Evolutionary conservation across 768 basidiomycete genomes (phyloP).

Genomic region (Suillus alpinus): DNA sequence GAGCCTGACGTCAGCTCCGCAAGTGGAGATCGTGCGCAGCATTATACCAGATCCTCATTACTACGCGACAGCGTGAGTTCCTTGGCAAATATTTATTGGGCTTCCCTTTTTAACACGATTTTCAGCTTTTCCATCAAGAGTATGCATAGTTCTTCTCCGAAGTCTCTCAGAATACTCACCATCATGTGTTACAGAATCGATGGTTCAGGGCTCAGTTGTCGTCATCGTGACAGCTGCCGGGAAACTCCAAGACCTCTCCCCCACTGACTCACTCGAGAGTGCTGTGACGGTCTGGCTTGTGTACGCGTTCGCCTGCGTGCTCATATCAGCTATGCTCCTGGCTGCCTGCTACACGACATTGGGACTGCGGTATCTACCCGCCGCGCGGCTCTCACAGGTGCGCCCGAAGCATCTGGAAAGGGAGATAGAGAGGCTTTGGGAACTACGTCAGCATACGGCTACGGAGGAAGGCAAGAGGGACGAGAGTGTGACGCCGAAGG

Average conservation of each 20-base stretch:
- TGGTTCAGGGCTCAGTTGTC: constrained; percentile 40
- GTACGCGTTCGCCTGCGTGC: constrained; percentile 37
- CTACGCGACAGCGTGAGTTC: constrained; percentile 37
- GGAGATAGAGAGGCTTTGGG: constrained; percentile 30
- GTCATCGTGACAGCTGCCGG: constrained; percentile 43
- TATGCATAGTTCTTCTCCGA: constrained; percentile 11
- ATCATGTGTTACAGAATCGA: constrained; percentile 30
- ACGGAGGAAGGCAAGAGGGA: background rate
- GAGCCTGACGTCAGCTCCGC: constrained; percentile 38
- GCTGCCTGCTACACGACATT: constrained; percentile 24
- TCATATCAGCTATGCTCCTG: constrained; percentile 32
- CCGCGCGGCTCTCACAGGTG: constrained; percentile 38
- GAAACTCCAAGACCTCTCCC: constrained; percentile 36
- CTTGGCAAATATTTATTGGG: background rate
- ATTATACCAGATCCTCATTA: constrained; percentile 41
- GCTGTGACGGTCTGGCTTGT: constrained; percentile 39
- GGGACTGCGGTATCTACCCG: constrained; percentile 28
- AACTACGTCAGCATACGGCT: constrained; percentile 7
- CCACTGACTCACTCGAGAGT: constrained; percentile 33
- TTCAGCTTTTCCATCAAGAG: constrained; percentile 41
- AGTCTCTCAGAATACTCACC: background rate
- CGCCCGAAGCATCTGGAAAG: constrained; percentile 25
- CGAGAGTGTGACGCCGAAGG: background rate
- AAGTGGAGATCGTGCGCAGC: constrained; percentile 42
- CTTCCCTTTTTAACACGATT: background rate